Conservation (phyloP, 2,329 filamentous ascomycete genomes). For the Fusarium verrucosum region DNA sequence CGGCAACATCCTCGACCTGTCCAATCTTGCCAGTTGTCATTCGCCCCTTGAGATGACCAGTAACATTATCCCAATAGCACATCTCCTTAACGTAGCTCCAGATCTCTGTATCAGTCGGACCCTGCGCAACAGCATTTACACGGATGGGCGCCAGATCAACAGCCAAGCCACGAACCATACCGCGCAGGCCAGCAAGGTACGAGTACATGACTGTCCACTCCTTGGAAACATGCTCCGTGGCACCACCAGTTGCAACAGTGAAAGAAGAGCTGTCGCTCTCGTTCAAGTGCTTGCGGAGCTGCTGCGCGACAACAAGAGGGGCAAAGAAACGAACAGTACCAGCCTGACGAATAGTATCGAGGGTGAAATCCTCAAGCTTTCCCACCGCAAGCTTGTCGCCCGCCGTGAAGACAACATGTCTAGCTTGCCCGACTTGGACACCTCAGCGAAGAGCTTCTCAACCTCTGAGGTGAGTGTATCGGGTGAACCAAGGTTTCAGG, state of each 20-base stretch:
- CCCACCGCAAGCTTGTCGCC: conserved; percentile 26
- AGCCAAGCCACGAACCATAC: conserved; percentile 26
- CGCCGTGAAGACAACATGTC: conserved; percentile 38
- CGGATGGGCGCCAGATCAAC: conserved; percentile 35
- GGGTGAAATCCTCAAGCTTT: conserved; percentile 20
- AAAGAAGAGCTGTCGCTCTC: conserved; percentile 24
- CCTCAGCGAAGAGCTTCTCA: conserved; percentile 24
- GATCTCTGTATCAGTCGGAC: conserved; percentile 31
- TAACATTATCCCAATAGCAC: conserved; percentile 31
- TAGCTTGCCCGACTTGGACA: conserved; percentile 24
- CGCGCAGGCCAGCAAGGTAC: conserved; percentile 26
- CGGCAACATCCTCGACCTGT: conserved; percentile 31
- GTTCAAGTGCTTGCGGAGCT: conserved; percentile 29
- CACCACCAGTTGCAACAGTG: conserved; percentile 30
- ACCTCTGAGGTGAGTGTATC: conserved; percentile 22
- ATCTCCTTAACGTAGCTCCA: conserved; percentile 26
- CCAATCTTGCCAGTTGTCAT: conserved; percentile 28
- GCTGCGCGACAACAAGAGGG: conserved; percentile 30
- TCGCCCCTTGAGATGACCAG: conserved; percentile 18
- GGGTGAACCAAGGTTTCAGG: conserved; percentile 26
- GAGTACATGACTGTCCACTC: conserved; percentile 32
- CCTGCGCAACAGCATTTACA: conserved; percentile 32
- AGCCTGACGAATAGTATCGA: conserved; percentile 26
- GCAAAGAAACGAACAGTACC: conserved; percentile 36
- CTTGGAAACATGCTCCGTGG: conserved; percentile 22